Base-by-base conservation (phyloP, 1,284 basidiomycete species). In the Mrakiaceae sp. region DNA sequence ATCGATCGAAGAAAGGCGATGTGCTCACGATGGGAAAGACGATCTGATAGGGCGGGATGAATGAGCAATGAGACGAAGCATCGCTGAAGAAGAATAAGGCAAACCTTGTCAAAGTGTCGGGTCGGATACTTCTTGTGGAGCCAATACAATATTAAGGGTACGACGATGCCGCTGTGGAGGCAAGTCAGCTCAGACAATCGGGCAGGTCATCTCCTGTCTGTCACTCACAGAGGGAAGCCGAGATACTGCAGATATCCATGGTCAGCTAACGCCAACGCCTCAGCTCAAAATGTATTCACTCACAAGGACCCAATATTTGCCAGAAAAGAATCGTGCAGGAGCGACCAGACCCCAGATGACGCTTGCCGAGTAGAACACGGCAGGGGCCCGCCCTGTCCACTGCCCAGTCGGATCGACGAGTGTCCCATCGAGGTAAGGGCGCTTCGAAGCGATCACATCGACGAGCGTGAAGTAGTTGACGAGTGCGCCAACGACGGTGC, bases 251-350 rank as follows among this genome's bases (percentile, higher is more conserved):
- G 27, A 27, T 27, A 16, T 57, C 55, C 46, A 7, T 12, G 39
- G 39, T 16, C 27, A 42, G 53, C 5, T 5, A 9, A 7, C 5
- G 27, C 16, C 3, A 27, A 55, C 10, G 42, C 1, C 3, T 16
- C 3, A 42, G 5, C 40, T 8, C 12, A 14, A 4, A 47, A 49
- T 8, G 14, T 49, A 14, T 14, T 3, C 43, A 57, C 55, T 47
- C n/a, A 57, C 55, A 57, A 78, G 67, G 63, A 74, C 69, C 44
- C 72, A 67, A 65, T 81, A 81, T 42, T 74, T 72, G 12, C 79
- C 79, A 2, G 74, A 71, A 68, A 80, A 80, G 72, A 80, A 80
- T 51, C 76, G 70, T 1, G 70, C 70, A 0, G 78, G 79, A 0
- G 77, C 76, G 4, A 80, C 76, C 42, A 47, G 48, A 5, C 48